A percentile compares a stretch with the other conserved stretches of the same genome.
Evolutionary conservation across 306 rosid species (phyloP).

Genomic region (Lathyrus sativus): DNA sequence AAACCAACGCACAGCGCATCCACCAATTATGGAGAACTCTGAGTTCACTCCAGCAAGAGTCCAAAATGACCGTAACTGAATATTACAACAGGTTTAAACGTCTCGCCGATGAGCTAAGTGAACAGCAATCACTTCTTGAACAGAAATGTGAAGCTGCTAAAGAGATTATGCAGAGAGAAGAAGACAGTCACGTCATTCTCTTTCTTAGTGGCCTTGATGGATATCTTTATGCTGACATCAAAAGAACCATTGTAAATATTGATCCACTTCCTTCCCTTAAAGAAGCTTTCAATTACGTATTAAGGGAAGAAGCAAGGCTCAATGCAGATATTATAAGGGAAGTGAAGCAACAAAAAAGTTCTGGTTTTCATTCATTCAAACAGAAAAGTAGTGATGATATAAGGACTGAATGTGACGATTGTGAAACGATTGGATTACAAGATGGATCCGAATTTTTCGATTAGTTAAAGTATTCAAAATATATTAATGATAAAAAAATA

Average conservation of each 20-base stretch:
- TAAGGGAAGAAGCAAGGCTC: background rate
- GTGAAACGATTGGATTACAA: background rate
- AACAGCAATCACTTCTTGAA: background rate
- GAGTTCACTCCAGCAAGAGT: too few species aligned
- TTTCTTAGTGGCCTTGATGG: background rate
- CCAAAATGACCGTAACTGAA: background rate
- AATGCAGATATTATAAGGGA: too few species aligned
- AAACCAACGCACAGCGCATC: background rate
- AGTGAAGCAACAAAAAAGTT: background rate
- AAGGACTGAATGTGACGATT: background rate
- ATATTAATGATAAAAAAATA: too few species aligned
- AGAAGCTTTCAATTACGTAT: background rate
- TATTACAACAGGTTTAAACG: background rate
- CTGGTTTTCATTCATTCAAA: background rate
- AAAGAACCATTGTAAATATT: background rate
- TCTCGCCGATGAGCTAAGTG: background rate
- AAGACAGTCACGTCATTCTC: background rate
- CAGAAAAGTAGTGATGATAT: background rate
- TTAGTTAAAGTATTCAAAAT: too few species aligned
- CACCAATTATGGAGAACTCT: background rate
- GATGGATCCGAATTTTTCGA: too few species aligned
- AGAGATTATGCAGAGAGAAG: background rate
- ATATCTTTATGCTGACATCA: background rate
- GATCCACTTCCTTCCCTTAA: background rate
- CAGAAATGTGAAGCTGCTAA: background rate